Percentiles rank a stretch among this genome's conserved stretches.
Conservation (phyloP, 2,329 filamentous ascomycete genomes). For the Penicillium concentricum region DNA sequence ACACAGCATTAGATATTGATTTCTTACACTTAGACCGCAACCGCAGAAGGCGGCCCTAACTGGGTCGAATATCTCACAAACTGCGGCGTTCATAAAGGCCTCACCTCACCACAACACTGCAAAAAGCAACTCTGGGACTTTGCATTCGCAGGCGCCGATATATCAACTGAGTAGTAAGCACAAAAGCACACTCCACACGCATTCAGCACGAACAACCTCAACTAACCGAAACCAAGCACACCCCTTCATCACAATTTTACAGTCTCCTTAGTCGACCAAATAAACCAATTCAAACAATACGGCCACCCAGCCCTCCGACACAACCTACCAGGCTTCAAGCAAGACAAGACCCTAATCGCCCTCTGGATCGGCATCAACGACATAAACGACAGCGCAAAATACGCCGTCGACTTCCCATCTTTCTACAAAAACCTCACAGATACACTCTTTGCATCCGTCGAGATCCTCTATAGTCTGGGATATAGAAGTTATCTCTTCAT, state of each 20-base stretch:
- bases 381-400: constrained; percentile 51
- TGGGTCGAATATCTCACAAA: constrained; percentile 56
- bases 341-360: constrained; percentile 44
- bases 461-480: constrained; percentile 44
- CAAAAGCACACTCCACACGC: not conserved
- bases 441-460: constrained; percentile 44
- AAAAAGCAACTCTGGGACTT: constrained; percentile 56
- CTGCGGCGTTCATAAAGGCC: constrained; percentile 49
- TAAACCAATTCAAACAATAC: constrained; percentile 49
- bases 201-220: not conserved
- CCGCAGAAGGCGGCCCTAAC: constrained; percentile 54
- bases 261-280: constrained; percentile 51
- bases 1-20: not conserved
- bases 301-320: constrained; percentile 42
- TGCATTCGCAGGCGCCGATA: constrained; percentile 55
- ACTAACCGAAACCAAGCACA: constrained; percentile 32
- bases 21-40: constrained; percentile 40
- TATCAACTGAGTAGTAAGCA: constrained; percentile 43
- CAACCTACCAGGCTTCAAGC: constrained; percentile 33
- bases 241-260: constrained; percentile 54
- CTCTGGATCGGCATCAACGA: constrained; percentile 60
- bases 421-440: constrained; percentile 47
- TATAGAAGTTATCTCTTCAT: constrained; percentile 51
- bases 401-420: constrained; percentile 44
- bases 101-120: constrained; percentile 47